Evolutionary conservation across 768 basidiomycete species (phyloP), one percentile per base, ranked within the genome.

Genomic region (Tremella yokohamensis): DNA sequence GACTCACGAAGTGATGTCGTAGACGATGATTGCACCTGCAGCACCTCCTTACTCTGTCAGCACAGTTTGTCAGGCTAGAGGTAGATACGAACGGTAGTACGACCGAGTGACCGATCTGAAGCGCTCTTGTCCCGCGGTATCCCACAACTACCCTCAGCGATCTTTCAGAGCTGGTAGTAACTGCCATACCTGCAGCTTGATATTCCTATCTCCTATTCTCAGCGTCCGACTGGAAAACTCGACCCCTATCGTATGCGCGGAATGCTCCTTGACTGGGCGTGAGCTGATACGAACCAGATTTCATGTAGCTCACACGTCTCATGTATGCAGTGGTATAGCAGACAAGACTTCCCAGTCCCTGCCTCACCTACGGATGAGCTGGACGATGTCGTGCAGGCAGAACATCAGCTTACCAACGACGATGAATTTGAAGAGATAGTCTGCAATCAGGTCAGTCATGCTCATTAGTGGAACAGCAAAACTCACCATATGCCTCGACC

Each of bases 391-490:
- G 25, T n/a, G n/a, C n/a, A n/a, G n/a, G n/a, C 52, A 52, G 55
- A 47, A 58, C 56, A 29, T 51, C 44, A 52, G 62, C 81, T 58
- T 65, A 90, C 94, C 94, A 69, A 97, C 90, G 66, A 98, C 84
- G 73, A 97, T 96, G 79, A 92, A 91, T 80, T 99, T 99, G 86
- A 97, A 90, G 65, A 99, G 84, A 77, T 96, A 98, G 79, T 99
- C 96, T 96, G 51, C 8, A 34, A 25, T 3, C 8, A 20, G 22
- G 34, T 52, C 15, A 37, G 51, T 6, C 4, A 45, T 6, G 4
- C 6, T n/a, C 6, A 6, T n/a, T 18, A 4, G 60, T 60, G 18
- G 3, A 50, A 34, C 29, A 13, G 25, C 24, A 19, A 22, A 25
- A 69, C 82, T 54, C 37, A 91, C 92, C 92, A 77, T 97, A 97